Evolutionary conservation across 2,329 filamentous ascomycete genomes (phyloP).

Genomic region (Orbilia javanica): DNA sequence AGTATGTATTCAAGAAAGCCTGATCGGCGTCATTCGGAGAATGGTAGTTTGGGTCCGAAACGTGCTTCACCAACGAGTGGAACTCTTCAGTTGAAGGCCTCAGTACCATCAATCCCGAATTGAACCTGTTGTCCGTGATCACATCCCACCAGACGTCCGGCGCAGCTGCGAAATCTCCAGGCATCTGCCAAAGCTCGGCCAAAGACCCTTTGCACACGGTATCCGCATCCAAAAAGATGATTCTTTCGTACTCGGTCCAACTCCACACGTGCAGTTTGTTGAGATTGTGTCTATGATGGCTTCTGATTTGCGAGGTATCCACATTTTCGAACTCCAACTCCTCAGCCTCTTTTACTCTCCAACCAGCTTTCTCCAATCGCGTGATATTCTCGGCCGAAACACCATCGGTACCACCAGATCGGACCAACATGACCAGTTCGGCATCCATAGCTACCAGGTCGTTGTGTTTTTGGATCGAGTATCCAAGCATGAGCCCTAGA

Average conservation of each 20-base stretch:
- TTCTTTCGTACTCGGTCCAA: slow-evolving; percentile 63
- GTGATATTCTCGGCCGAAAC: slow-evolving; percentile 62
- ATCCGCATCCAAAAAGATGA: slow-evolving; percentile 63
- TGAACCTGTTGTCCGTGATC: slow-evolving; percentile 62
- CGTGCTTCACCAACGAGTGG: slow-evolving; percentile 61
- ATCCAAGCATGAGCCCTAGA: slow-evolving; percentile 62
- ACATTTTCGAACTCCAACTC: slow-evolving; percentile 62
- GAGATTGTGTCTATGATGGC: slow-evolving; percentile 62
- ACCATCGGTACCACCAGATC: slow-evolving; percentile 59
- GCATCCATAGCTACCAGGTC: slow-evolving; percentile 62
- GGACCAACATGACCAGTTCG: slow-evolving; percentile 62
- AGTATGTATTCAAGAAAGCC: slow-evolving; percentile 62
- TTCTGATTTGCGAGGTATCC: slow-evolving; percentile 61
- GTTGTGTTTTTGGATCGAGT: slow-evolving; percentile 63
- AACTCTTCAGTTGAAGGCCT: slow-evolving; percentile 61
- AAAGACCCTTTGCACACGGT: slow-evolving; percentile 62
- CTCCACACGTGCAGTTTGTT: slow-evolving; percentile 63
- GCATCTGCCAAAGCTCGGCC: slow-evolving; percentile 62
- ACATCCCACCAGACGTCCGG: slow-evolving; percentile 63
- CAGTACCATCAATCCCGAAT: slow-evolving; percentile 63
- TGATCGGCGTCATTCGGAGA: slow-evolving; percentile 62
- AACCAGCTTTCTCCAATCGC: slow-evolving; percentile 61
- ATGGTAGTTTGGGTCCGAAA: slow-evolving; percentile 62
- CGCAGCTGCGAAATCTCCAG: slow-evolving; percentile 63
- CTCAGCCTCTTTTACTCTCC: slow-evolving; percentile 62